These are phyloP conservation scores for Thamnidium elegans DNA, from an alignment of 192 early-diverging fungal genomes.

Conservation along the genomic window DNA sequence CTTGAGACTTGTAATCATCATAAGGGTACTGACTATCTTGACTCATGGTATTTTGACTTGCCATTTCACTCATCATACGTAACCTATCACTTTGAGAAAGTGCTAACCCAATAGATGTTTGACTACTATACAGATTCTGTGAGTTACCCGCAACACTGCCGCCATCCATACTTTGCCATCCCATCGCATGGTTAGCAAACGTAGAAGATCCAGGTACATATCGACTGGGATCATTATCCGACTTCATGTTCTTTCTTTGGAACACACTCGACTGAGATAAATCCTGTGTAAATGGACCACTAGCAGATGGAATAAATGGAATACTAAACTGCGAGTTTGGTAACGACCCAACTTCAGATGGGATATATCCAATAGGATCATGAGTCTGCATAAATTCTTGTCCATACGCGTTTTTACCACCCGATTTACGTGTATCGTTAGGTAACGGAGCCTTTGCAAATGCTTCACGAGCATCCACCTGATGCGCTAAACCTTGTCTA, in stretches of 20 bases:
- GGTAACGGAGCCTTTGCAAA: conserved; percentile 54
- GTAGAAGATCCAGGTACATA: conserved; percentile 36
- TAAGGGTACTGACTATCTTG: conserved; percentile 52
- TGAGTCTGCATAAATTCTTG: conserved; percentile 51
- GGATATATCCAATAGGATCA: conserved; percentile 49
- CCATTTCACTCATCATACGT: conserved; percentile 44
- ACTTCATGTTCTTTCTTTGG: conserved; percentile 41
- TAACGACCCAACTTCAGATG: conserved; percentile 42
- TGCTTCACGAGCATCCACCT: conserved; percentile 56
- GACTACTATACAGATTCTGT: conserved; percentile 58
- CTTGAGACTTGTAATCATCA: conserved; percentile 60
- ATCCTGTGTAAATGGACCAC: conserved; percentile 60
- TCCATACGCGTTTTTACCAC: conserved; percentile 44
- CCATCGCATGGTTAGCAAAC: conserved; percentile 33
- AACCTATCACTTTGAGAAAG: conserved; percentile 58
- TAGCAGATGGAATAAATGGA: conserved; percentile 52
- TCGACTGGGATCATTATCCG: not conserved
- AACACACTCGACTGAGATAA: conserved; percentile 53
- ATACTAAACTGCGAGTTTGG: conserved; percentile 48
- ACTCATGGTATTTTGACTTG: conserved; percentile 44
- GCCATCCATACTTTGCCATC: conserved; percentile 17
- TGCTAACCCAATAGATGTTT: conserved; percentile 50
- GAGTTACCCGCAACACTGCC: conserved; percentile 14
- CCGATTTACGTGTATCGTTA: not conserved
- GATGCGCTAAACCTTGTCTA: conserved; percentile 54